A percentile compares a stretch with the other conserved stretches of the same genome.
Conservation (phyloP, 169 alveolate species). For the Amoebophrya sp. region DNA sequence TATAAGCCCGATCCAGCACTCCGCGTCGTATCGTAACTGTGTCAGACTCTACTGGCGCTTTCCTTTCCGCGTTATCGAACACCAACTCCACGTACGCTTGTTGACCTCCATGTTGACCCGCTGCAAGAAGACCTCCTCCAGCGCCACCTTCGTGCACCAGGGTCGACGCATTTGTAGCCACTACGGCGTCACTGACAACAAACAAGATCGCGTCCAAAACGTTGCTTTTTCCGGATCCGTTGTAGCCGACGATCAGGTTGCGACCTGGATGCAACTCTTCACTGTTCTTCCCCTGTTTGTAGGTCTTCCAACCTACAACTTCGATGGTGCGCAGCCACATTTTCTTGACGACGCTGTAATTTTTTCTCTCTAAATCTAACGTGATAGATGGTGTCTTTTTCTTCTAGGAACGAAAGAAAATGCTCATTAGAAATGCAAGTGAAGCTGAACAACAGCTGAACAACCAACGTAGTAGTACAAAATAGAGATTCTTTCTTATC, state of each 20-base stretch:
- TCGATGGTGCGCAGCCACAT: slow-evolving; percentile 85
- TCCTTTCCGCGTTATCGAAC: neutral
- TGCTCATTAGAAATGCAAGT: no score
- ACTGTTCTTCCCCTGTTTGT: slow-evolving; percentile 76
- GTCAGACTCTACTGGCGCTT: neutral
- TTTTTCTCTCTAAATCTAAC: neutral
- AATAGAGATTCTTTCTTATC: no score
- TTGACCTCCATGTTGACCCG: no score
- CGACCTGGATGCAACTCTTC: slow-evolving; percentile 84
- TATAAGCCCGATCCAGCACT: neutral
- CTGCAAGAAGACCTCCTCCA: no score
- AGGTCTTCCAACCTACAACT: slow-evolving; percentile 89
- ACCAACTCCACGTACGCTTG: neutral
- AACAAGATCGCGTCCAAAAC: slow-evolving; percentile 91
- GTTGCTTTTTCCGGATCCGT: slow-evolving; percentile 93
- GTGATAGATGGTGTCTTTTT: no score
- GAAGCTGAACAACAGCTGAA: no score
- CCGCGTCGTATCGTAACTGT: neutral
- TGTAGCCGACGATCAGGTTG: slow-evolving; percentile 93
- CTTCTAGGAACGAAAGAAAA: no score
- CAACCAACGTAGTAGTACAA: no score
- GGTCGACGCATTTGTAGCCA: no score
- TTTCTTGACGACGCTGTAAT: neutral
- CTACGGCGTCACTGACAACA: slow-evolving; percentile 58
- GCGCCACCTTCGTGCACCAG: neutral